Conservation (phyloP, 495 filamentous ascomycete species). For the Terfezia boudieri region DNA sequence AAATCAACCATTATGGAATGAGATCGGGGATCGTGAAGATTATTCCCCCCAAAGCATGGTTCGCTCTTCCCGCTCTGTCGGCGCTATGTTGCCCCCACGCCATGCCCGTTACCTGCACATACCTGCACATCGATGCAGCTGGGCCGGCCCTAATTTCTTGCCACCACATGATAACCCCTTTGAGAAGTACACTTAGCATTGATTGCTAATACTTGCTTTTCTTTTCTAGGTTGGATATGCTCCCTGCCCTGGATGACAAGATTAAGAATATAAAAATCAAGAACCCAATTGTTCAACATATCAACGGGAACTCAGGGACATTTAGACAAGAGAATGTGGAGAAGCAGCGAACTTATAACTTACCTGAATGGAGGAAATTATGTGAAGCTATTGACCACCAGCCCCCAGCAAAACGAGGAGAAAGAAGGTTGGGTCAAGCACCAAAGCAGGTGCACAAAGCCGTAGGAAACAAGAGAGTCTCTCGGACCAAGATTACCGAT, state of each 20-base stretch:
- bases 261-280: slow-evolving; percentile 82
- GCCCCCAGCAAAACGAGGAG: slow-evolving; percentile 80
- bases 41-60: slow-evolving; percentile 88
- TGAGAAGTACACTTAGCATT: too few species aligned
- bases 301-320: slow-evolving; percentile 76
- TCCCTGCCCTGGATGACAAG: slow-evolving; percentile 56
- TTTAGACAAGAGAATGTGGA: slow-evolving; percentile 93
- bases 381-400: slow-evolving; percentile 89
- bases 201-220: too few species aligned
- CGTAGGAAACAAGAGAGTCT: slow-evolving; percentile 16
- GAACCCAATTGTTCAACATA: slow-evolving; percentile 95
- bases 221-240: slow-evolving; percentile 37
- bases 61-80: slow-evolving; percentile 17
- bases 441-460: slow-evolving; percentile 27
- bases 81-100: slow-evolving; percentile 1
- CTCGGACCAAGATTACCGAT: slow-evolving; percentile 15
- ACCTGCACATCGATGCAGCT: neutral
- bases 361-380: slow-evolving; percentile 82
- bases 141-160: too few species aligned
- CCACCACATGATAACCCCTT: too few species aligned
- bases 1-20: slow-evolving; percentile 88
- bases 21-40: slow-evolving; percentile 90
- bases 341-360: slow-evolving; percentile 82
- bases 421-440: slow-evolving; percentile 53
- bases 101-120: slow-evolving; percentile 1